These are phyloP conservation scores for Ajuga chamaepitys DNA, from an alignment of 257 asterid species.

Conservation along the genomic window DNA sequence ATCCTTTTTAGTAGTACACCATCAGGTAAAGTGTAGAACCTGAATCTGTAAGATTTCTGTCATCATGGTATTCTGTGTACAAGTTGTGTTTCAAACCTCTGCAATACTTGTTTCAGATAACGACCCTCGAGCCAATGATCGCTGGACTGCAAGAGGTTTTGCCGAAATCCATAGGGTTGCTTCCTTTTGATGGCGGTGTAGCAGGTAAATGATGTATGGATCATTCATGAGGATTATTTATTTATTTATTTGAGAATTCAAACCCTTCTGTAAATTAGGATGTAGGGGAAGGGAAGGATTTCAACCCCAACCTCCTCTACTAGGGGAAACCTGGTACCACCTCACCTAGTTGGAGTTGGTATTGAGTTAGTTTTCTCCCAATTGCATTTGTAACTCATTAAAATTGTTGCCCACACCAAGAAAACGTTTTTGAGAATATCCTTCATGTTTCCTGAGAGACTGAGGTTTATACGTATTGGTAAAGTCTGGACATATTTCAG, in stretches of 20 bases:
- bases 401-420: neutral
- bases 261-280: too few species aligned
- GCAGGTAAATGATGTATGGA: slow-evolving; percentile 45
- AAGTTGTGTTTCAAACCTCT: slow-evolving; percentile 3
- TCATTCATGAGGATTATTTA: neutral
- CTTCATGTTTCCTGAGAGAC: too few species aligned
- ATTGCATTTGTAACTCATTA: neutral
- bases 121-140: slow-evolving; percentile 82
- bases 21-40: neutral
- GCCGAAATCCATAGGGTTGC: slow-evolving; percentile 89
- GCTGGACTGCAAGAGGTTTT: slow-evolving; percentile 81
- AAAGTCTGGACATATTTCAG: neutral
- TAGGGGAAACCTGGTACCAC: too few species aligned
- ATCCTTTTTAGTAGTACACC: neutral
- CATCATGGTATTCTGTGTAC: neutral
- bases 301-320: too few species aligned
- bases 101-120: slow-evolving; percentile 46
- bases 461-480: neutral
- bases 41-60: slow-evolving; percentile 9
- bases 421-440: neutral
- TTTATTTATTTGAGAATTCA: neutral
- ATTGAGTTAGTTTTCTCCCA: neutral
- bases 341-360: too few species aligned
- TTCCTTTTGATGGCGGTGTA: slow-evolving; percentile 93
- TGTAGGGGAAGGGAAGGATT: too few species aligned